phyloP scores from a whole-genome alignment of 2,329 filamentous ascomycete species.

The Cladosporium sp. region DNA sequence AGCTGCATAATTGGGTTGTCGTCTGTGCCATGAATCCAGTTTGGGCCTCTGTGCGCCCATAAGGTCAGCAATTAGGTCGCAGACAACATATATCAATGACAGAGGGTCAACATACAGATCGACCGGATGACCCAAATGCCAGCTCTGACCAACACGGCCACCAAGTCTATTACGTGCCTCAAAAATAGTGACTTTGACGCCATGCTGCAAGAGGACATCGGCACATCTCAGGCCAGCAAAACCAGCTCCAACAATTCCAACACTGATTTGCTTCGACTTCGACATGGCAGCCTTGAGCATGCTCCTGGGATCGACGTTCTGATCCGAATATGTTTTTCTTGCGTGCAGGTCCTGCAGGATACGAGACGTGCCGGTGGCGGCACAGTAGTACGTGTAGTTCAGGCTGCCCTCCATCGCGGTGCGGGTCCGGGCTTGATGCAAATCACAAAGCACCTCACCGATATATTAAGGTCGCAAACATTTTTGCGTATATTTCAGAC shows the following conservation, averaged over 20 bases:
- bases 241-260: constrained; percentile 67
- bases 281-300: constrained; percentile 14
- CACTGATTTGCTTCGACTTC: constrained; percentile 17
- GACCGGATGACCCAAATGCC: constrained; percentile 43
- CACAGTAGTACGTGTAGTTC: background rate
- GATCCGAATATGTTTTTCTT: background rate
- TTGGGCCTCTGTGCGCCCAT: constrained; percentile 55
- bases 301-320: background rate
- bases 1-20: constrained; percentile 67
- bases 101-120: constrained; percentile 49
- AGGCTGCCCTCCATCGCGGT: background rate
- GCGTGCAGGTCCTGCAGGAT: constrained; percentile 13
- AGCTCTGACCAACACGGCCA: constrained; percentile 52
- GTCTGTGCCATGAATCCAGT: constrained; percentile 73
- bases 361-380: constrained; percentile 11
- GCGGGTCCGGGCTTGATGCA: background rate
- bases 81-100: background rate
- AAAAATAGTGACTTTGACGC: constrained; percentile 64
- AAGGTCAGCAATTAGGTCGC: background rate
- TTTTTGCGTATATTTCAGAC: too few relatives aligned
- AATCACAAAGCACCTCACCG: too few relatives aligned
- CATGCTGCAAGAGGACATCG: constrained; percentile 60
- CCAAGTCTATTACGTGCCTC: constrained; percentile 66
- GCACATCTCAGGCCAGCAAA: constrained; percentile 68
- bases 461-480: too few relatives aligned